Evolutionary conservation across 257 asterid species (phyloP).

Genomic region (Mitragyna speciosa): DNA sequence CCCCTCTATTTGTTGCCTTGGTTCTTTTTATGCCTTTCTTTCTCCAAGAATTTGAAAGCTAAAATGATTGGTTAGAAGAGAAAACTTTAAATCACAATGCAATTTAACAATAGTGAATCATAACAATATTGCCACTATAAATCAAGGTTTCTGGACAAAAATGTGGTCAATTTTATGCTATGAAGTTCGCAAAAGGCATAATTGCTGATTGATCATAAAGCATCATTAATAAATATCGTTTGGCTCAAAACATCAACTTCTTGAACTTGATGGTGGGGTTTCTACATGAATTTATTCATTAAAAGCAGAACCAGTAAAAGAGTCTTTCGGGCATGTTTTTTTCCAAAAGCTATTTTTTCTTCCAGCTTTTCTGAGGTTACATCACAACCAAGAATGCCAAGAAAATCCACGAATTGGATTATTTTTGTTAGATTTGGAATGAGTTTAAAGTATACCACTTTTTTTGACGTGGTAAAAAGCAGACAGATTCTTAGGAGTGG

Average conservation of each 20-base stretch:
- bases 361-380: background rate
- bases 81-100: background rate
- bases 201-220: background rate
- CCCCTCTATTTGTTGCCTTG: too few relatives aligned
- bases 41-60: background rate
- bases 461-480: background rate
- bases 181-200: background rate
- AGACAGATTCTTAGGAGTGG: background rate
- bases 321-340: background rate
- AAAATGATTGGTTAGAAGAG: background rate
- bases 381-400: constrained; percentile 2
- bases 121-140: background rate
- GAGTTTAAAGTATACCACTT: background rate
- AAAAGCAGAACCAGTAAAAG: background rate
- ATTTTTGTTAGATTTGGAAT: background rate
- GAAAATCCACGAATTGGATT: background rate
- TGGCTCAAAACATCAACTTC: background rate
- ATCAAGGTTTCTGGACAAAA: background rate
- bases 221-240: background rate
- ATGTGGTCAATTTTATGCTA: background rate
- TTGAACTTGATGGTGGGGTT: background rate
- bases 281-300: background rate
- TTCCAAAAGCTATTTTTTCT: too few relatives aligned
- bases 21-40: background rate
- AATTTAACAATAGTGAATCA: background rate